Evolutionary conservation across 495 filamentous ascomycete genomes (phyloP).

Genomic region (Penicillium manginii): DNA sequence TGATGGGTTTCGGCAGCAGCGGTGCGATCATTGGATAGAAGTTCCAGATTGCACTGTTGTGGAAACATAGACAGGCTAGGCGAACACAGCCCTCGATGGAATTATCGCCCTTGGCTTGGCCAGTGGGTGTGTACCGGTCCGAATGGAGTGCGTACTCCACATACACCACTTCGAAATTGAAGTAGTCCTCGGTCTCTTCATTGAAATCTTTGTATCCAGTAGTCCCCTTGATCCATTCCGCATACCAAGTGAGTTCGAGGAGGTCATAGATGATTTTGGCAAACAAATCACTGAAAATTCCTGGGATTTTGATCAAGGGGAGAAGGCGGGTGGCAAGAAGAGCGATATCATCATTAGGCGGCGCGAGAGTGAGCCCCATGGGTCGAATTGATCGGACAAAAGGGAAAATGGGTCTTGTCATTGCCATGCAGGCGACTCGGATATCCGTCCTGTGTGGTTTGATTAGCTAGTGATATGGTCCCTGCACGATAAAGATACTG

Average conservation of each 20-base stretch:
- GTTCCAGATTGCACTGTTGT: constrained; percentile 51
- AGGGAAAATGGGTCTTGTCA: constrained; percentile 50
- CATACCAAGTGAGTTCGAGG: constrained; percentile 45
- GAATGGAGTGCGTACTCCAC: constrained; percentile 47
- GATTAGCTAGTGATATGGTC: background rate
- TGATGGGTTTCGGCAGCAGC: constrained; percentile 45
- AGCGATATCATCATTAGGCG: constrained; percentile 40
- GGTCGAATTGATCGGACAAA: constrained; percentile 47
- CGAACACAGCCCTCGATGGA: constrained; percentile 50
- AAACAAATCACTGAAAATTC: constrained; percentile 42
- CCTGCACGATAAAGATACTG: constrained; percentile 4
- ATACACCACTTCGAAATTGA: constrained; percentile 50
- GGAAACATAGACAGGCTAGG: constrained; percentile 48
- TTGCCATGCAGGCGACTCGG: constrained; percentile 49
- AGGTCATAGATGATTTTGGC: constrained; percentile 43
- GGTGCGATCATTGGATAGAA: constrained; percentile 49
- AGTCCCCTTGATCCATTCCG: constrained; percentile 46
- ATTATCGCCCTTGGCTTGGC: constrained; percentile 59
- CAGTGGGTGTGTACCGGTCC: constrained; percentile 62
- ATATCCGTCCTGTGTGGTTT: constrained; percentile 45
- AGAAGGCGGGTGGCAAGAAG: constrained; percentile 41
- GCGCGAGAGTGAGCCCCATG: constrained; percentile 36
- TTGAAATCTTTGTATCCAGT: constrained; percentile 38
- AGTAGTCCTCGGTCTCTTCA: constrained; percentile 49
- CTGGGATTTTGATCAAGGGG: constrained; percentile 42